Evolutionary conservation across 179 eudicot species (phyloP).

Genomic region (Beta corolliflora): DNA sequence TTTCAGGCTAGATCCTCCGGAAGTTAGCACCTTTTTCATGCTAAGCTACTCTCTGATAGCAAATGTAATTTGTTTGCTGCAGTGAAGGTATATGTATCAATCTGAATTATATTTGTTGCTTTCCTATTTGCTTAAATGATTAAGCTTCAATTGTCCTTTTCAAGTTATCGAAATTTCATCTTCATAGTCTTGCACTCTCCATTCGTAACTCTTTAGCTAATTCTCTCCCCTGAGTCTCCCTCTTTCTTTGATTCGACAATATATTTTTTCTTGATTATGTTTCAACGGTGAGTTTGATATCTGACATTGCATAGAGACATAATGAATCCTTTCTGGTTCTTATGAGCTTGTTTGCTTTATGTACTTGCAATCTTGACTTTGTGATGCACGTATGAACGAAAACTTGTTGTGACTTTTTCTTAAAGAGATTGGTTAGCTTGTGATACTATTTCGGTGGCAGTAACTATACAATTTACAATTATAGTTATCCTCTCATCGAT

Average conservation of each 20-base stretch:
- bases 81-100: not conserved
- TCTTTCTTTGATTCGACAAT: not conserved
- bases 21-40: conserved; percentile 12
- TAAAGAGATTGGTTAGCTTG: not conserved
- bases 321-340: not conserved
- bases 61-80: not conserved
- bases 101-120: not conserved
- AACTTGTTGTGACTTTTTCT: not conserved
- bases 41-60: not conserved
- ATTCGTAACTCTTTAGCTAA: not conserved
- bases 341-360: conserved; percentile 2
- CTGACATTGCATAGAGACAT: not conserved
- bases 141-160: not conserved
- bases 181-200: not conserved
- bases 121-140: not conserved
- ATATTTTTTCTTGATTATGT: not conserved
- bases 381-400: not conserved
- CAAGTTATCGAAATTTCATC: not conserved
- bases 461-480: not conserved
- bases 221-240: not conserved
- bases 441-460: not conserved
- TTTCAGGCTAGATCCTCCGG: not conserved
- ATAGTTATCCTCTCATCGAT: not conserved
- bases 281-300: not conserved
- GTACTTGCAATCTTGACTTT: not conserved